Evolutionary conservation across 805 yeast genomes (phyloP).

Genomic region (Teunomyces gatunensis): DNA sequence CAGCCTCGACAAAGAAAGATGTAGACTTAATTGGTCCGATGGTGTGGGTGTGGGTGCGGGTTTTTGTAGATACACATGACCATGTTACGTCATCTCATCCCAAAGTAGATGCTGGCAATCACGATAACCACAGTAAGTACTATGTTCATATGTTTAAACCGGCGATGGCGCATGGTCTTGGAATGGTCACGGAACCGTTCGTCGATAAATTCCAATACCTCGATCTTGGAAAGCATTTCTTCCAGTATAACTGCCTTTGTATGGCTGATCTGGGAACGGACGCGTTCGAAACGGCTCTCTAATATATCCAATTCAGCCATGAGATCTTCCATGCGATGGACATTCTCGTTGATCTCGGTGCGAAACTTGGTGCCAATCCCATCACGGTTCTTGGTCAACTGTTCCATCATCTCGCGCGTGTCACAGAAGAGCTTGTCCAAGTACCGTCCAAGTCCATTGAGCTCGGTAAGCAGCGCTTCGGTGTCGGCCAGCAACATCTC

Average conservation of each 20-base stretch:
- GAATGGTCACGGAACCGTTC: conserved; percentile 27
- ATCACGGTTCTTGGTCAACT: conserved; percentile 16
- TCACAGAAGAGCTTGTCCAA: conserved; percentile 16
- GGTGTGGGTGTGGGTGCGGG: no score
- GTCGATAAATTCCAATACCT: conserved; percentile 31
- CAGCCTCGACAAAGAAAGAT: background rate
- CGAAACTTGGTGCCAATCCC: conserved; percentile 20
- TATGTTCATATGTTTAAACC: conserved; percentile 28
- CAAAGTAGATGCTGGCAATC: conserved; percentile 15
- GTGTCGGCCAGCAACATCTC: background rate
- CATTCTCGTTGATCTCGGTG: conserved; percentile 24
- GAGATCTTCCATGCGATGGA: conserved; percentile 28
- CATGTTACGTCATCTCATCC: conserved; percentile 2
- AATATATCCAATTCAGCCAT: conserved; percentile 21
- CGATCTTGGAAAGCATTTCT: conserved; percentile 28
- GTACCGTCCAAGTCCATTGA: conserved; percentile 15
- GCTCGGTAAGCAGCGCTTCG: conserved; percentile 8
- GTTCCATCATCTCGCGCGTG: conserved; percentile 17
- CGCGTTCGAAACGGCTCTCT: conserved; percentile 20
- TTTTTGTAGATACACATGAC: background rate
- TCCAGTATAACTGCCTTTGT: conserved; percentile 24
- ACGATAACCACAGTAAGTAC: conserved; percentile 16
- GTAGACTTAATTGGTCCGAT: background rate
- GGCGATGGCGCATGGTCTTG: conserved; percentile 19
- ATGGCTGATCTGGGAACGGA: conserved; percentile 16